Evolutionary conservation across 176 grass and related monocot genomes (phyloP).

Genomic region (Eragrostis curvula): DNA sequence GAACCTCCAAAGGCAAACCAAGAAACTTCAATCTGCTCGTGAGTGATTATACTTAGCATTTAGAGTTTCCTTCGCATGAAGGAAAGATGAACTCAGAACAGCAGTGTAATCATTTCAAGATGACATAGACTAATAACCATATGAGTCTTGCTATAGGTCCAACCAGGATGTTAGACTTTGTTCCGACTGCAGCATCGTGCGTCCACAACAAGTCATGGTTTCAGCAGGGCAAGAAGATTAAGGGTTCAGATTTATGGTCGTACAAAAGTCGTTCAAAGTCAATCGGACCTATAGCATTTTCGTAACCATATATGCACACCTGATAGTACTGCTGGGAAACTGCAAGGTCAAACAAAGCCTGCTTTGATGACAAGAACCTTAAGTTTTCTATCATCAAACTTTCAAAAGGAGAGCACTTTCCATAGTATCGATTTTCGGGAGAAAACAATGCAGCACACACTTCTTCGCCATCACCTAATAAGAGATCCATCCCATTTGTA

Average conservation of each 20-base stretch:
- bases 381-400: conserved; percentile 73
- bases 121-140: too few relatives aligned
- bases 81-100: conserved; percentile 39
- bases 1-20: conserved; percentile 97
- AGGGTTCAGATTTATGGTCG: too few relatives aligned
- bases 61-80: conserved; percentile 68
- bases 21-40: conserved; percentile 58
- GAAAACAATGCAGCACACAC: conserved; percentile 86
- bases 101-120: too few relatives aligned
- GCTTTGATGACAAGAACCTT: conserved; percentile 92
- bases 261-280: too few relatives aligned
- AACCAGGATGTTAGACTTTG: too few relatives aligned
- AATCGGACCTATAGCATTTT: too few relatives aligned
- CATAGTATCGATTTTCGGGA: conserved; percentile 94
- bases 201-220: too few relatives aligned
- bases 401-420: conserved; percentile 92
- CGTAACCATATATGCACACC: conserved; percentile 42
- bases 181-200: too few relatives aligned
- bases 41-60: conserved; percentile 79
- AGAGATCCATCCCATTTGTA: too few relatives aligned
- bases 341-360: conserved; percentile 91
- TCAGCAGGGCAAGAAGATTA: too few relatives aligned
- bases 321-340: conserved; percentile 95
- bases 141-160: too few relatives aligned
- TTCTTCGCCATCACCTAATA: too few relatives aligned